A percentile compares a stretch with the other conserved stretches of the same genome.
Conservation (phyloP, 495 filamentous ascomycete genomes). For the Baudoinia panamericana region DNA sequence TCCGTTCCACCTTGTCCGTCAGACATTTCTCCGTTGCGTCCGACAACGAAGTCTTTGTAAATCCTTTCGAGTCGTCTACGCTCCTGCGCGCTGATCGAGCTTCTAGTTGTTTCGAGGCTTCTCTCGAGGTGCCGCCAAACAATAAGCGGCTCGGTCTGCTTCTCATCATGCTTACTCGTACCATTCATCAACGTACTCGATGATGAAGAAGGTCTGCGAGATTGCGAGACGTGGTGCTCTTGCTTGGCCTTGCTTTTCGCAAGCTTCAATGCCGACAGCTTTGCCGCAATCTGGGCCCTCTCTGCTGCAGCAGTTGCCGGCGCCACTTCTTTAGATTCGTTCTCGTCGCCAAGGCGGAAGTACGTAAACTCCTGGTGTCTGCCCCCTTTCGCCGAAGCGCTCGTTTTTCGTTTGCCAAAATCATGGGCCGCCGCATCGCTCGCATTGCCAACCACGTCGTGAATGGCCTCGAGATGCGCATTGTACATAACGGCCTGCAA, state of each 20-base stretch:
- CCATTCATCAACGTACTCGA: slow-evolving; percentile 6
- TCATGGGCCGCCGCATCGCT: slow-evolving; percentile 25
- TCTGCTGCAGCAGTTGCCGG: slow-evolving; percentile 38
- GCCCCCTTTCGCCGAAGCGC: slow-evolving; percentile 22
- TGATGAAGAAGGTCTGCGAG: slow-evolving; percentile 4
- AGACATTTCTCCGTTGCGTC: slow-evolving; percentile 85
- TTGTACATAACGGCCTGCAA: slow-evolving; percentile 91
- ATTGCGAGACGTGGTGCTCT: slow-evolving; percentile 20
- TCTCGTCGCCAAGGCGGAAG: slow-evolving; percentile 58
- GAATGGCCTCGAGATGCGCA: slow-evolving; percentile 91
- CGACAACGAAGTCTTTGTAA: slow-evolving; percentile 83
- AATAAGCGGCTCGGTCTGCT: slow-evolving; percentile 62
- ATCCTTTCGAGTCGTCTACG: slow-evolving; percentile 59
- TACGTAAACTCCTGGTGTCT: slow-evolving; percentile 53
- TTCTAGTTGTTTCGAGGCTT: slow-evolving; percentile 61
- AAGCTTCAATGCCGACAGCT: slow-evolving; percentile 59
- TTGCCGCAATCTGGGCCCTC: slow-evolving; percentile 56
- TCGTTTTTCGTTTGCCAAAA: slow-evolving; percentile 13
- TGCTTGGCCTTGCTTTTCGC: slow-evolving; percentile 46
- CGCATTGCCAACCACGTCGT: slow-evolving; percentile 67
- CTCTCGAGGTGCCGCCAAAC: slow-evolving; percentile 74
- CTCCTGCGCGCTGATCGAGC: slow-evolving; percentile 71
- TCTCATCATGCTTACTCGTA: slow-evolving; percentile 23
- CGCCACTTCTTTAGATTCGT: background rate
- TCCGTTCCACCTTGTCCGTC: slow-evolving; percentile 81